phyloP scores from a whole-genome alignment of 2,329 filamentous ascomycete genomes.

The Diaporthe nobilis region DNA sequence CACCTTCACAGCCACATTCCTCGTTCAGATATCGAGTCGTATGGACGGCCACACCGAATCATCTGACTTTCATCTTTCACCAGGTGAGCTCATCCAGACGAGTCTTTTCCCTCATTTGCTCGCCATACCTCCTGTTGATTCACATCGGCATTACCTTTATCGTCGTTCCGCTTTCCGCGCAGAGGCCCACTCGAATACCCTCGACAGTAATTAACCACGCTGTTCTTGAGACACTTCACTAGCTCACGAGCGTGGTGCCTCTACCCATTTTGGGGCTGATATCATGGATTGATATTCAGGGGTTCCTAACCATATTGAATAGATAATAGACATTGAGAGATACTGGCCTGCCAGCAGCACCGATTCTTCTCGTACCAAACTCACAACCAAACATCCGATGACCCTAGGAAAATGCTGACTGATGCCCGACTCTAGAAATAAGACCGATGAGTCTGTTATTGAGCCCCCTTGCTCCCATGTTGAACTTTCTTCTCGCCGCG shows the following conservation, averaged over 20 bases:
- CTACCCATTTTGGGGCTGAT: neutral
- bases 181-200: neutral
- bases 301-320: neutral
- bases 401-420: conserved; percentile 23
- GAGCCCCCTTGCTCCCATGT: conserved; percentile 8
- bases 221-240: neutral
- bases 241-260: neutral
- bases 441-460: neutral
- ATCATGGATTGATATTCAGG: conserved; percentile 6
- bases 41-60: neutral
- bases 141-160: no score
- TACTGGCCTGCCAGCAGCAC: conserved; percentile 30
- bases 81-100: neutral
- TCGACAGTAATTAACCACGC: neutral
- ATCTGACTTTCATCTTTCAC: no score
- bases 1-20: neutral
- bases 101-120: neutral
- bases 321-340: conserved; percentile 34
- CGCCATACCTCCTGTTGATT: neutral
- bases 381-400: neutral
- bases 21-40: no score
- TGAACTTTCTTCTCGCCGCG: neutral
- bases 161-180: no score
- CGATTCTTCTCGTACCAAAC: conserved; percentile 23
- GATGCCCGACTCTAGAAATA: conserved; percentile 13